A percentile compares a stretch with the other conserved stretches of the same genome.
phyloP scores from a whole-genome alignment of 768 basidiomycete genomes.

The Cystofilobasidium bisporidii region DNA sequence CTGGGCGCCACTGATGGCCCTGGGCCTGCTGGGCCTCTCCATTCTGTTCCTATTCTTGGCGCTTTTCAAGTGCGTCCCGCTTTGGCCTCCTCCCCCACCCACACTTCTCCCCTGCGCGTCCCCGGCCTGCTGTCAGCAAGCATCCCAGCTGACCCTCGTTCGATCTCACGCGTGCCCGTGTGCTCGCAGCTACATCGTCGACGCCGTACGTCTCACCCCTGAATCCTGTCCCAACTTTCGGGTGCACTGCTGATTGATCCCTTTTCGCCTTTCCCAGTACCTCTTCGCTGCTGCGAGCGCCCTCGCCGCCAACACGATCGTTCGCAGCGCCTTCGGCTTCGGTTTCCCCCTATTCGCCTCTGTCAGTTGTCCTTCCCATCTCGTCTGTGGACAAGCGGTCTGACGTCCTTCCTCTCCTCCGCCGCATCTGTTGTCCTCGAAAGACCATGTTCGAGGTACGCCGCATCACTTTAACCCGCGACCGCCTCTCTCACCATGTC shows the following conservation, averaged over 20 bases:
- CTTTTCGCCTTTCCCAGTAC: slow-evolving; percentile 29
- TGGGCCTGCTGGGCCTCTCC: slow-evolving; percentile 36
- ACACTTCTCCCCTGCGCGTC: neutral
- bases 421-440: neutral
- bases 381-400: neutral
- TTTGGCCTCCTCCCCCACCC: neutral
- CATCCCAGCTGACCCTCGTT: too few relatives aligned
- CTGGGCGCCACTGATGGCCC: slow-evolving; percentile 38
- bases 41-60: slow-evolving; percentile 38
- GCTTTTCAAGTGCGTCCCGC: slow-evolving; percentile 14
- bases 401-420: neutral
- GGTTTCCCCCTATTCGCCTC: slow-evolving; percentile 15
- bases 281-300: slow-evolving; percentile 43
- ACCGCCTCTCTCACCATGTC: neutral
- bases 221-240: neutral
- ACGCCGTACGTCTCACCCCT: slow-evolving; percentile 33
- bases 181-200: slow-evolving; percentile 41
- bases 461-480: neutral
- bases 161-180: too few relatives aligned
- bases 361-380: too few relatives aligned
- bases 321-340: slow-evolving; percentile 34
- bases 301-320: slow-evolving; percentile 40
- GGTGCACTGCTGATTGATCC: neutral
- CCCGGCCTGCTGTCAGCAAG: too few relatives aligned
- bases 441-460: slow-evolving; percentile 16